A percentile compares a stretch with the other conserved stretches of the same genome.
Evolutionary conservation across 2,329 filamentous ascomycete species (phyloP).

Genomic region (Mariannaea sp.): DNA sequence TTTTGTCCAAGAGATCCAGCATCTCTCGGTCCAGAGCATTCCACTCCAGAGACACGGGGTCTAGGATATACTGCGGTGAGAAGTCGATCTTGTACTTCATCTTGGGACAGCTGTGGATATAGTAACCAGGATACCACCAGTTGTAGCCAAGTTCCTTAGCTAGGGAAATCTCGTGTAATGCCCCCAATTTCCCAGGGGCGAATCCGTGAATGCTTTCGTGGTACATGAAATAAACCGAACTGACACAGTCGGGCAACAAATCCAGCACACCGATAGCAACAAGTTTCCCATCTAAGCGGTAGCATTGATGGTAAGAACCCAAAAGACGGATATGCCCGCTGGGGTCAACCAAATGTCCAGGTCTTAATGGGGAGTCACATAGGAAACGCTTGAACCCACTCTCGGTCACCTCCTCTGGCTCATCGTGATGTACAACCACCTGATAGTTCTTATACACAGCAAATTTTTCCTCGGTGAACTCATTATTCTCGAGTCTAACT

Average conservation of each 20-base stretch:
- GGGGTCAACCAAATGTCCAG: slow-evolving; percentile 47
- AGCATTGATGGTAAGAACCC: slow-evolving; percentile 83
- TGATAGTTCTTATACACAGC: slow-evolving; percentile 77
- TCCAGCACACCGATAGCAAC: slow-evolving; percentile 80
- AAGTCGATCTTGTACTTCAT: slow-evolving; percentile 88
- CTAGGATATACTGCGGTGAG: slow-evolving; percentile 72
- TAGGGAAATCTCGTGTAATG: slow-evolving; percentile 72
- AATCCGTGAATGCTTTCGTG: slow-evolving; percentile 73
- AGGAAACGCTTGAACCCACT: slow-evolving; percentile 73
- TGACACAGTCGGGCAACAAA: slow-evolving; percentile 75
- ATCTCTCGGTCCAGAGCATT: slow-evolving; percentile 59
- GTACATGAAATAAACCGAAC: slow-evolving; percentile 84
- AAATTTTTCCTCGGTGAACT: slow-evolving; percentile 78
- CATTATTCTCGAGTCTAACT: slow-evolving; percentile 71
- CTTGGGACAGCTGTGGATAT: slow-evolving; percentile 80
- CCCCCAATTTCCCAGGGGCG: slow-evolving; percentile 76
- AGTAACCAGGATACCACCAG: slow-evolving; percentile 82
- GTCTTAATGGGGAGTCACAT: slow-evolving; percentile 69
- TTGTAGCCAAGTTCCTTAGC: slow-evolving; percentile 71
- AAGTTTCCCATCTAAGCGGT: slow-evolving; percentile 74
- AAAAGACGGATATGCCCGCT: slow-evolving; percentile 61
- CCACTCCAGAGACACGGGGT: slow-evolving; percentile 69
- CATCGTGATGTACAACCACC: slow-evolving; percentile 71
- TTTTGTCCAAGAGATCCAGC: slow-evolving; percentile 55
- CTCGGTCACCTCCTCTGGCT: slow-evolving; percentile 60